These are phyloP conservation scores for Colletotrichum sp. DNA, from an alignment of 2,329 filamentous ascomycete species.

Conservation along the genomic window DNA sequence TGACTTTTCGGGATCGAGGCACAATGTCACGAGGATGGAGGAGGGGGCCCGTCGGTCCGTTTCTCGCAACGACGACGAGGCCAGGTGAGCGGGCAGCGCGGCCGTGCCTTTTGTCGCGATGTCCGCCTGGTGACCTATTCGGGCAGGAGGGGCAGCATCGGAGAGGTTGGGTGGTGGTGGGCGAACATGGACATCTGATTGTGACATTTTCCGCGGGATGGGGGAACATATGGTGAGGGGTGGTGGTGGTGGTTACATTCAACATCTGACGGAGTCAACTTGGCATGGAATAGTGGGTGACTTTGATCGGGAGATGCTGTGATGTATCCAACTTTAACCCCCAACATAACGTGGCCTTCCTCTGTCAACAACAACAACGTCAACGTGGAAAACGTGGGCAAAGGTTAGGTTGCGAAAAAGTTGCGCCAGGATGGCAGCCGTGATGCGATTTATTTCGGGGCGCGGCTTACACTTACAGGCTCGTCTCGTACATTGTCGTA, in stretches of 20 bases:
- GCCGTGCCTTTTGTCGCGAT: constrained; percentile 9
- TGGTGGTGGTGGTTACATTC: background rate
- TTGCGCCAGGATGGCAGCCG: background rate
- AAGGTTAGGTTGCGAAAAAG: background rate
- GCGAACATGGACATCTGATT: background rate
- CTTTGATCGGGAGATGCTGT: background rate
- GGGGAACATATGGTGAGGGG: background rate
- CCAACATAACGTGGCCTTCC: background rate
- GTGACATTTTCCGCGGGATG: background rate
- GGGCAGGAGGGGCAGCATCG: background rate
- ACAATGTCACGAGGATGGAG: constrained; percentile 1
- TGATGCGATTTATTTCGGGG: background rate
- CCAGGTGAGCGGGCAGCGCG: background rate
- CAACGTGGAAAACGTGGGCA: background rate
- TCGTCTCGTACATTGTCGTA: background rate
- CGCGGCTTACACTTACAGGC: background rate
- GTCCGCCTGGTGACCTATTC: background rate
- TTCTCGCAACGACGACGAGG: background rate
- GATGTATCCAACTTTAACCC: background rate
- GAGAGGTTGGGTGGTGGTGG: background rate
- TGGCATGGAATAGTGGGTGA: background rate
- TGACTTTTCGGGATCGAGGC: background rate
- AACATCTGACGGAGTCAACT: background rate
- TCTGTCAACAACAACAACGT: background rate
- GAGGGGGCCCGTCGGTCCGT: constrained; percentile 3